Evolutionary conservation across 495 filamentous ascomycete genomes (phyloP).

Genomic region (Neurospora sp.): DNA sequence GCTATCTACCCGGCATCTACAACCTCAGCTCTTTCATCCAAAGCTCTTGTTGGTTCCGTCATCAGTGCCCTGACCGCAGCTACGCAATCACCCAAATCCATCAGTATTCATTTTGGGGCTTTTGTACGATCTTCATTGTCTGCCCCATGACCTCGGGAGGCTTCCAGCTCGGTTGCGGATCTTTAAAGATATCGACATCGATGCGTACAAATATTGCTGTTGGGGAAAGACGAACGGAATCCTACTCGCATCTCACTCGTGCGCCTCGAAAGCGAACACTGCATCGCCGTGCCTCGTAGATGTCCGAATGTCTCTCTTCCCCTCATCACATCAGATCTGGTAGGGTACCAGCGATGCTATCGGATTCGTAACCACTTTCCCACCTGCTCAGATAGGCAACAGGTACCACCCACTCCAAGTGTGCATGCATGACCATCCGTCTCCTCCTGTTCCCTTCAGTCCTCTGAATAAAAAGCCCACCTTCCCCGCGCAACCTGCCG

Average conservation of each 20-base stretch:
- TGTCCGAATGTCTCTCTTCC: background rate
- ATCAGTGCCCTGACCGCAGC: slow-evolving; percentile 3
- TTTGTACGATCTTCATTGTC: background rate
- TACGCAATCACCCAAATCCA: slow-evolving; percentile 7
- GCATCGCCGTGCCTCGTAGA: background rate
- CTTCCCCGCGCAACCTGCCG: background rate
- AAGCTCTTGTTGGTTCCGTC: slow-evolving; percentile 10
- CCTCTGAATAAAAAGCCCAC: background rate
- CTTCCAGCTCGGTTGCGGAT: background rate
- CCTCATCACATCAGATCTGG: background rate
- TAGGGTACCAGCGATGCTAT: background rate
- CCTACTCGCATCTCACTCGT: background rate
- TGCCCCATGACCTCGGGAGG: background rate
- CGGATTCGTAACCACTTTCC: background rate
- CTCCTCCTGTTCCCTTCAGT: background rate
- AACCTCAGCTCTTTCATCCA: background rate
- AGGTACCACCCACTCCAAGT: background rate
- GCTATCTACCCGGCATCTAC: background rate
- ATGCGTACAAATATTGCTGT: background rate
- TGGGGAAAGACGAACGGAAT: background rate
- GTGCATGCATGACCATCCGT: background rate
- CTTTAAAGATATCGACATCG: background rate
- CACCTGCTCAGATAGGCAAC: background rate
- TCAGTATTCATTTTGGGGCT: no score
- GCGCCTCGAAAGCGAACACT: background rate